Conservation (phyloP, 2,329 filamentous ascomycete genomes). For the Madurella mycetomatis region DNA sequence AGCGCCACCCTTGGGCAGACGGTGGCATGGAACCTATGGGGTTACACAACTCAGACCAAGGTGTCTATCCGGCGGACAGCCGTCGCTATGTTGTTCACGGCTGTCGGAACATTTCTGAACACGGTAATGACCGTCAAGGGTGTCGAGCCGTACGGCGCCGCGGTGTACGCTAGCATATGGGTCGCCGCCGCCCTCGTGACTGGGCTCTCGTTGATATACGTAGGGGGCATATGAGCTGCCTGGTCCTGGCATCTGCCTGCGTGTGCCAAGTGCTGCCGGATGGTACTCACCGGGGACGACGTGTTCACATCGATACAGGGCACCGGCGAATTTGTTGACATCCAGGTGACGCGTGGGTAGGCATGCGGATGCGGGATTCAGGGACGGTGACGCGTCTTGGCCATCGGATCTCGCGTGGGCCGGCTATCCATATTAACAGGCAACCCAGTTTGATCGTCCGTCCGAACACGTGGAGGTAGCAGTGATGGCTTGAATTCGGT, state of each 20-base stretch:
- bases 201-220: constrained; percentile 51
- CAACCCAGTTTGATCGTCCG: constrained; percentile 12
- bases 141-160: constrained; percentile 65
- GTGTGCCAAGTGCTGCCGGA: neutral
- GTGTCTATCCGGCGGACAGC: constrained; percentile 61
- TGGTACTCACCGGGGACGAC: neutral
- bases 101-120: constrained; percentile 58
- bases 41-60: constrained; percentile 59
- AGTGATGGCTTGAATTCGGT: constrained; percentile 7
- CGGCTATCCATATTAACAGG: constrained; percentile 13
- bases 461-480: constrained; percentile 2
- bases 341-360: constrained; percentile 8
- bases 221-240: constrained; percentile 43
- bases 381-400: constrained; percentile 3
- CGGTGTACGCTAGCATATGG: constrained; percentile 72
- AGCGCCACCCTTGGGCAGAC: constrained; percentile 65
- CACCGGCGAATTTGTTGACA: constrained; percentile 1
- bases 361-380: constrained; percentile 6
- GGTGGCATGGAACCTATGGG: constrained; percentile 68
- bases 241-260: neutral
- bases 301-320: constrained; percentile 1
- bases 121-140: constrained; percentile 64
- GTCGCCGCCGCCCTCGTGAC: constrained; percentile 57
- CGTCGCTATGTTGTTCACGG: constrained; percentile 54
- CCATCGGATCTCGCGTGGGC: constrained; percentile 7